Evolutionary conservation across 306 rosid genomes (phyloP), one percentile per base, ranked within the genome.

Genomic region (Begonia peltatifolia): DNA sequence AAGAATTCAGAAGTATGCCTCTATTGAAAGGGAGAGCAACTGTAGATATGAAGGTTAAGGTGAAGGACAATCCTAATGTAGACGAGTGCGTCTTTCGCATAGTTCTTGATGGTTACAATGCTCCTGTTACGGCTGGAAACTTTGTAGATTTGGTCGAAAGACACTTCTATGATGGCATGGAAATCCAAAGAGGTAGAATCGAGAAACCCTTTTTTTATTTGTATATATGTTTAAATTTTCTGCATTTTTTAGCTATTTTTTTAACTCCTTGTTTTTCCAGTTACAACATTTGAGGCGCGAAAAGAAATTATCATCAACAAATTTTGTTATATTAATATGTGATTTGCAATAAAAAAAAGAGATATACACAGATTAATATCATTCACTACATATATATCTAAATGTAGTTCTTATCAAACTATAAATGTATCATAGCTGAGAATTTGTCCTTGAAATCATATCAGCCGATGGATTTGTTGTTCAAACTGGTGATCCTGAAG

Each of bases 401-500:
- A 20, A 47, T 23, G 15, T 13, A 14, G 5, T 17, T 41, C 35
- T 52, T 22, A 55, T 14, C 20, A 25, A 57, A 50, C 44, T 46
- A 30, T 56, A 16, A 5, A 16, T 16, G 54, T 55, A 50, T n/a
- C n/a, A n/a, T n/a, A n/a, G n/a, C n/a, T n/a, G n/a, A n/a, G n/a
- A n/a, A n/a, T n/a, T n/a, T n/a, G 35, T 13, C 20, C 46, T 63
- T 52, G 23, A 48, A 49, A 46, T 75, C 46, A 16, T 41, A 65
- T 55, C 84, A 90, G 95, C 99, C 47, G 95, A 90, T 46, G 99
- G 99, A 15, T 90, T 90, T 66, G 99, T 90, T 15, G 95, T 90
- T 55, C 99, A 90, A 71, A 86, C 95, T 43, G 99, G 95, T 53
- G 99, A 90, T 64, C 99, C 99, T 36, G 95, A 80, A 80, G 95